Base-by-base conservation (phyloP, 163 green algal genomes). In the Volvox carteri region DNA sequence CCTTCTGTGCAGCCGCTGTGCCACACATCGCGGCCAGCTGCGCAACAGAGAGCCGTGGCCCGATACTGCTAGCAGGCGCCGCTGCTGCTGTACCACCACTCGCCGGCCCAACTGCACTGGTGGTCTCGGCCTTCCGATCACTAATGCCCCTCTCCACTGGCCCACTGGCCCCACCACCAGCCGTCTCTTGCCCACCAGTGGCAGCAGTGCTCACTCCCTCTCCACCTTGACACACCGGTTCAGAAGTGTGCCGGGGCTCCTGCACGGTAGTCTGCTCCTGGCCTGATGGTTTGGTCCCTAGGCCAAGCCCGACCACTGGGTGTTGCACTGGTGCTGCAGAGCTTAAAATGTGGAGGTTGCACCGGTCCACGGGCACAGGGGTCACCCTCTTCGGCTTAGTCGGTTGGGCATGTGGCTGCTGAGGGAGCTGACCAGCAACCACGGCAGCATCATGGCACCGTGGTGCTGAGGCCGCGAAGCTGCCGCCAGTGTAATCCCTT, bases 11-110 rank as follows among this genome's bases (percentile, higher is more conserved):
- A 4, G 81, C 81, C 68, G 81, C 81, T 37, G 81, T 67, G 2
- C 81, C 81, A 33, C 81, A 67, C 81, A 73, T 81, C 35, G 65
- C 81, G 30, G 81, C 81, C 46, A 88, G 23, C 48, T 88, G 81
- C 48, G 81, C 81, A 14, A 88, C 16, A 1, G 67, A 81, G 14
- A 88, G 23, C 67, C 67, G 33, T 37, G 21, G 7, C 54, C 54
- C 67, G 2, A 65, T 52, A 37, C 50, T 52, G 3, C 77, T 52
- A 6, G 67, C 30, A 50, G 21, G n/a, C 30, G 28, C 67, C 23
- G 18, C 58, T 19, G 18, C 58, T 48, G 28, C 68, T 52, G 12
- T 23, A 77, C 6, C 37, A 77, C 18, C 33, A 50, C 37, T 12
- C 33, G 14, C 62, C 11, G 54, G 3, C 19, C 54, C 7, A 23